Base-by-base conservation (phyloP, 1,139 yeast genomes). In the Diutina scorzettiae region DNA sequence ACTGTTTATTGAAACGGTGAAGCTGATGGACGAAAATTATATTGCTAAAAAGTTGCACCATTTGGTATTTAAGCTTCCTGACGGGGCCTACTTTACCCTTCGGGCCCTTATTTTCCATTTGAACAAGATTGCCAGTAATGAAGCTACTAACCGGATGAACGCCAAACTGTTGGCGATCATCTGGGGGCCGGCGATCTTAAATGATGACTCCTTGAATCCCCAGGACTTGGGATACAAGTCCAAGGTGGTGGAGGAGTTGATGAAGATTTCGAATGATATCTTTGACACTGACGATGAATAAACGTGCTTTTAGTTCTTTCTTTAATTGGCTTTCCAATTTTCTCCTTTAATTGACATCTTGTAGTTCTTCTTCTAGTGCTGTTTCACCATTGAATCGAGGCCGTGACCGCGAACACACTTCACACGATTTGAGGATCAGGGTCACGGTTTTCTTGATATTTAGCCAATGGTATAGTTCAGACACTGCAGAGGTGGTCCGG, bases 151-250 rank as follows among this genome's bases (percentile, higher is more conserved):
- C 55, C 71, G 93, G 55, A 91, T 91, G 98, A 78, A 79, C 40
- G 69, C 79, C 43, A 81, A 79, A 53, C 80, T 81, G 45, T 61
- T 89, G 51, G 82, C 94, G 40, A 83, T 83, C 41, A 86, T 89
- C 42, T 91, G 98, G 97, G 96, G 96, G 0, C 95, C 96, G 11
- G 85, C 86, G 2, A 62, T 91, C 42, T 71, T 91, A 56, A 73
- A 75, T 42, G 83, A 76, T 52, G 73, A 72, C 47, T 74, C 75
- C 31, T 63, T 71, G 55, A 78, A 76, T 50, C 80, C 83, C 4
- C 85, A 80, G 47, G 96, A 86, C 52, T 75, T 87, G 61, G 80
- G 83, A 45, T 77, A 74, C 48, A 93, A 87, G 62, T 84, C 87
- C 46, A 74, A 78, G 47, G 84, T 86, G 5, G 75, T 89, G 53